These are phyloP conservation scores for Apiotrichum siamense DNA, from an alignment of 1,284 basidiomycete genomes.

Conservation along the genomic window DNA sequence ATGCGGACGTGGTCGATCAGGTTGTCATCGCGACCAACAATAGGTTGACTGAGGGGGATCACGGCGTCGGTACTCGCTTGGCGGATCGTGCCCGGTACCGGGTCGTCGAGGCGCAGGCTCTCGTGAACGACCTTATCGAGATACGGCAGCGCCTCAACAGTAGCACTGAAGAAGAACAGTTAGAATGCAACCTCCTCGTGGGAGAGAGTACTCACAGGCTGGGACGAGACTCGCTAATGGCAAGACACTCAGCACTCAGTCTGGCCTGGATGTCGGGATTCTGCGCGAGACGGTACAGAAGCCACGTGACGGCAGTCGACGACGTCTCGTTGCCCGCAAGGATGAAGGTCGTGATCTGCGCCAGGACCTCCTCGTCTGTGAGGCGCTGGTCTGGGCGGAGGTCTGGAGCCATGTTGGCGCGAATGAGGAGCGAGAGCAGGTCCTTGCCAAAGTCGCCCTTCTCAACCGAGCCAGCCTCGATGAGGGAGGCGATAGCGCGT, in stretches of 20 bases:
- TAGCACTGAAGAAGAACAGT: slow-evolving; percentile 3
- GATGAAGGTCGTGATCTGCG: slow-evolving; percentile 68
- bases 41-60: slow-evolving; percentile 55
- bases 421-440: slow-evolving; percentile 53
- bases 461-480: slow-evolving; percentile 28
- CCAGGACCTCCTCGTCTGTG: slow-evolving; percentile 61
- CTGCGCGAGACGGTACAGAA: slow-evolving; percentile 60
- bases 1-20: slow-evolving; percentile 37
- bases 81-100: slow-evolving; percentile 62
- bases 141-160: slow-evolving; percentile 51
- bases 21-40: slow-evolving; percentile 44
- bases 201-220: background rate
- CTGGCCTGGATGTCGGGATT: slow-evolving; percentile 54
- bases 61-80: slow-evolving; percentile 55
- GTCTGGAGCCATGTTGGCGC: slow-evolving; percentile 57
- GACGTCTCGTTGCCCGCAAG: slow-evolving; percentile 69
- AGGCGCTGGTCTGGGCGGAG: slow-evolving; percentile 55
- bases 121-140: slow-evolving; percentile 65
- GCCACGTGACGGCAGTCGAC: slow-evolving; percentile 66
- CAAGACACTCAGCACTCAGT: slow-evolving; percentile 58
- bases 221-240: slow-evolving; percentile 40
- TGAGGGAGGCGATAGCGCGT: background rate
- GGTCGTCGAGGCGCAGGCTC: slow-evolving; percentile 60
- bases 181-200: background rate
- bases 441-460: slow-evolving; percentile 47